Evolutionary conservation across 768 basidiomycete genomes (phyloP).

Genomic region (Termitomyces sp.): DNA sequence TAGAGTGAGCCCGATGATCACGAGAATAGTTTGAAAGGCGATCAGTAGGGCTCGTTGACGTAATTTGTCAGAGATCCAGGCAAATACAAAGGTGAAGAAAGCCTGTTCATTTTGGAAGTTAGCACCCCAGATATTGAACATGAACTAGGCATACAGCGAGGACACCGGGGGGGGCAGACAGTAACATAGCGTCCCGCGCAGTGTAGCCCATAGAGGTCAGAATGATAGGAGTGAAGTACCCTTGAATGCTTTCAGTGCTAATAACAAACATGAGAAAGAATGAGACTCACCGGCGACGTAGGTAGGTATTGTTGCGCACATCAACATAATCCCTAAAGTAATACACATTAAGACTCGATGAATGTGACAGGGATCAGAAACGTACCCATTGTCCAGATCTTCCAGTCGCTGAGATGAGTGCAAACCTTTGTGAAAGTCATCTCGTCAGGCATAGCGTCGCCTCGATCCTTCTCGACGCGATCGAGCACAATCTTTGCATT

Average conservation of each 20-base stretch:
- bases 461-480: conserved; percentile 35
- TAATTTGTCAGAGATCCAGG: conserved; percentile 35
- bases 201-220: conserved; percentile 33
- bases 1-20: conserved; percentile 30
- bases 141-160: conserved; percentile 23
- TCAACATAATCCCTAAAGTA: conserved; percentile 33
- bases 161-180: conserved; percentile 33
- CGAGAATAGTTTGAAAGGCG: conserved; percentile 28
- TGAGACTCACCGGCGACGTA: conserved; percentile 28
- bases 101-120: conserved; percentile 22
- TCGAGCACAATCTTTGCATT: conserved; percentile 17
- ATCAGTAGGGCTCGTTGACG: conserved; percentile 32
- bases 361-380: background rate
- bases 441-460: conserved; percentile 33
- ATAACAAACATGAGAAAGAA: background rate
- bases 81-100: conserved; percentile 32
- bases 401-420: conserved; percentile 34
- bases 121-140: background rate
- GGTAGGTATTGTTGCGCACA: conserved; percentile 34
- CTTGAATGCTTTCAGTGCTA: background rate
- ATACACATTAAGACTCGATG: background rate
- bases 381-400: conserved; percentile 34
- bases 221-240: conserved; percentile 34
- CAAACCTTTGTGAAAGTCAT: conserved; percentile 29
- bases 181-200: conserved; percentile 25